Evolutionary conservation across 306 rosid genomes (phyloP).

Genomic region (Sindora glabra): DNA sequence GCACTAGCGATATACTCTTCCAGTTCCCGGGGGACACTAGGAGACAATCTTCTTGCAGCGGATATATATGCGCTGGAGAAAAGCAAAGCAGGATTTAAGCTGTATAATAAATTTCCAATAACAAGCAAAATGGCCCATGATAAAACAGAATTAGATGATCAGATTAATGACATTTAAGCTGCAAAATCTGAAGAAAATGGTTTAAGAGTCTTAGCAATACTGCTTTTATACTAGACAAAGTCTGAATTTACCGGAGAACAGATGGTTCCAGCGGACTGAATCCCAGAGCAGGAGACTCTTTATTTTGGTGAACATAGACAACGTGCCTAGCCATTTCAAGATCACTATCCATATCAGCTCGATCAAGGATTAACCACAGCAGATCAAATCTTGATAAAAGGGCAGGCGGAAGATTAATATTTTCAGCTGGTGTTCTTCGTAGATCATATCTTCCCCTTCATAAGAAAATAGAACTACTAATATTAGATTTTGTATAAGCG

Average conservation of each 20-base stretch:
- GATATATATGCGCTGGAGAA: slow-evolving; percentile 75
- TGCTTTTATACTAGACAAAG: neutral
- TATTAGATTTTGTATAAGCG: slow-evolving; percentile 19
- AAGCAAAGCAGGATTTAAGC: slow-evolving; percentile 5
- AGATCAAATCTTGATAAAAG: slow-evolving; percentile 93
- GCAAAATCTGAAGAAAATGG: neutral
- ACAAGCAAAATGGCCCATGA: neutral
- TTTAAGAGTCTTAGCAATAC: neutral
- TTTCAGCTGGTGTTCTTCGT: slow-evolving; percentile 97
- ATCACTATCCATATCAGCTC: slow-evolving; percentile 96
- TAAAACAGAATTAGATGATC: slow-evolving; percentile 4
- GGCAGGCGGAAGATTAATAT: slow-evolving; percentile 97
- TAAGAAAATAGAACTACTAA: slow-evolving; percentile 5
- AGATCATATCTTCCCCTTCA: slow-evolving; percentile 98
- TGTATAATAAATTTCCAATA: neutral
- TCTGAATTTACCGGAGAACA: slow-evolving; percentile 68
- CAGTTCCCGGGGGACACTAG: slow-evolving; percentile 69
- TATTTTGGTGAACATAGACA: slow-evolving; percentile 92
- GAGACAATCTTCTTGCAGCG: too few species aligned
- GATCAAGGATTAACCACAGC: too few species aligned
- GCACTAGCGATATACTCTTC: slow-evolving; percentile 97
- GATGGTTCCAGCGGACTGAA: slow-evolving; percentile 95
- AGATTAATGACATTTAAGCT: neutral
- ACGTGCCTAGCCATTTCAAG: slow-evolving; percentile 98
- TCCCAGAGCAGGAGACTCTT: slow-evolving; percentile 92